Evolutionary conservation across 495 filamentous ascomycete genomes (phyloP).

Genomic region (Elaphomyces granulatus): DNA sequence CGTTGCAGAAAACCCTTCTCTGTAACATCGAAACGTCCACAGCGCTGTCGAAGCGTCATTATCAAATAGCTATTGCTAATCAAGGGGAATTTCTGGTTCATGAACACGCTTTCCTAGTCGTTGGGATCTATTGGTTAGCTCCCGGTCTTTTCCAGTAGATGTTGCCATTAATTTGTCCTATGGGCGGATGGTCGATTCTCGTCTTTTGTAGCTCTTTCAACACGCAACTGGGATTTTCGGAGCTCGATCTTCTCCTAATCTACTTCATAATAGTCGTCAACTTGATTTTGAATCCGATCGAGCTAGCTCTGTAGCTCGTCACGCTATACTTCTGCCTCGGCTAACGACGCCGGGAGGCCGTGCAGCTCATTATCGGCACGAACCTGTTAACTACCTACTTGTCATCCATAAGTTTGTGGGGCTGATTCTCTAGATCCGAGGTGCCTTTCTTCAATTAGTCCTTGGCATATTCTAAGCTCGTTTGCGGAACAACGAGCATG

Average conservation of each 20-base stretch:
- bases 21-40: conserved; percentile 42
- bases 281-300: conserved; percentile 32
- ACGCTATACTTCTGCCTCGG: conserved; percentile 45
- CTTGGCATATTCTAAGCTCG: conserved; percentile 50
- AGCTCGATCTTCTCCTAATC: conserved; percentile 50
- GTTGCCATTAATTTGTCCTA: conserved; percentile 30
- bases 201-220: conserved; percentile 42
- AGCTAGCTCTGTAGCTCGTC: conserved; percentile 49
- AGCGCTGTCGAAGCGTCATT: conserved; percentile 28
- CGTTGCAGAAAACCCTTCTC: conserved; percentile 48
- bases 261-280: conserved; percentile 39
- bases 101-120: conserved; percentile 43
- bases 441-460: conserved; percentile 34
- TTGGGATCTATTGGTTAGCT: conserved; percentile 42
- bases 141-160: conserved; percentile 33
- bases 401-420: conserved; percentile 38
- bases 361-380: conserved; percentile 47
- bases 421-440: conserved; percentile 32
- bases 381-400: conserved; percentile 48
- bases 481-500: conserved; percentile 62
- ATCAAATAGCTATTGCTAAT: conserved; percentile 19
- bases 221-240: conserved; percentile 40
- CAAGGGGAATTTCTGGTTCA: conserved; percentile 42
- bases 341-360: conserved; percentile 35
- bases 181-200: conserved; percentile 43